Base-by-base conservation (phyloP, 228 moss, liverwort and hornwort genomes). In the Sphagnum magellanicum region DNA sequence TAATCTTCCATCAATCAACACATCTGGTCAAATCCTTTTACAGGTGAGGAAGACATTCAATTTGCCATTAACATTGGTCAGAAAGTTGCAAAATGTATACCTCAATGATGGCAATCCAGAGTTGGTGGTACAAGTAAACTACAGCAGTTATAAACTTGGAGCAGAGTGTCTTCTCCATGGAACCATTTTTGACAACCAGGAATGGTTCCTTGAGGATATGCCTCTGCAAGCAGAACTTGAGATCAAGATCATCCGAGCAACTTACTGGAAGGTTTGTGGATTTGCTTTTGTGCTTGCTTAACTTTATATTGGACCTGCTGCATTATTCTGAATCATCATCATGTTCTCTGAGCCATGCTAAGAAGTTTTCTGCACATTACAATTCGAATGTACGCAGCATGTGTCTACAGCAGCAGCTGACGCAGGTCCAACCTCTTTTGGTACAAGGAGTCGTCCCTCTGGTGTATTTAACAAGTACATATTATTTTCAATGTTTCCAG, bases 21-120 rank as follows among this genome's bases (percentile, higher is more conserved):
- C 6, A 10, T 8, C 15, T 6, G 6, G 0, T 65, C 46, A 4
- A 51, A 65, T 48, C 12, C 49, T 51, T 6, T 49, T 17, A 51
- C 10, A 67, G 67, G 50, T 67, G 53, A 50, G 50, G n/a, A 67
- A 52, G 67, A 52, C 67, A 50, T 67, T 67, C 67, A 51, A 51
- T 52, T 17, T 67, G 16, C 67, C 67, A 6, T 5, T 67, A 51
- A 51, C 16, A 0, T 16, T 67, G 48, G 67, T 50, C 49, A 53
- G 16, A 15, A 16, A 67, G 51, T 67, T 50, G 67, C 67, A 16
- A 52, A 17, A 12, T 5, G 8, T 14, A 32, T 6, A 52, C 15
- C 17, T 53, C 14, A 53, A 67, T n/a, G 67, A 9, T 32, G 32
- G 32, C 3, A 32, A 32, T 16, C 50, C 67, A 49, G 46, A n/a